phyloP scores from a whole-genome alignment of 192 early-diverging fungal genomes.

The Chytriomyces sp. region DNA sequence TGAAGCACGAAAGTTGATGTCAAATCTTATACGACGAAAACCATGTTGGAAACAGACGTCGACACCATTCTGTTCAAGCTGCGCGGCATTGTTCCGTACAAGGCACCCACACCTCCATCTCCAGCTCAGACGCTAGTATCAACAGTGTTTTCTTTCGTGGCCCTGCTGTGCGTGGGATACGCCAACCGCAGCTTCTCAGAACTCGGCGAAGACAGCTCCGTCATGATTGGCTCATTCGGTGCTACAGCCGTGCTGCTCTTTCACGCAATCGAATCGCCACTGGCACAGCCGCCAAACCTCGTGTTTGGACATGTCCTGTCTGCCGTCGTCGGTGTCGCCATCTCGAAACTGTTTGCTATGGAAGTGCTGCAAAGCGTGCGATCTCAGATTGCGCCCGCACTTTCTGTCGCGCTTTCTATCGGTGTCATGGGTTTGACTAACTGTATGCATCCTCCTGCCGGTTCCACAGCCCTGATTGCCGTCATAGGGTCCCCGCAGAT shows the following conservation, averaged over 20 bases:
- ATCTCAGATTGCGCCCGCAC: conserved; percentile 4
- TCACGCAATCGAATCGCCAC: conserved; percentile 63
- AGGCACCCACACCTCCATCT: neutral
- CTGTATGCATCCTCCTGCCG: conserved; percentile 42
- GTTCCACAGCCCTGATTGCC: conserved; percentile 37
- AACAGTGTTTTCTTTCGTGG: neutral
- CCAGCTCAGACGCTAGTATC: neutral
- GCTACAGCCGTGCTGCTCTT: conserved; percentile 67
- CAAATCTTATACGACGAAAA: too few relatives aligned
- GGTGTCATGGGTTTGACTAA: conserved; percentile 33
- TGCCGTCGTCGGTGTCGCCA: conserved; percentile 12
- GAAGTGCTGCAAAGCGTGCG: neutral
- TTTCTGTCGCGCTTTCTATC: conserved; percentile 37
- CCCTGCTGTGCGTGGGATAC: neutral
- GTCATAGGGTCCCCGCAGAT: conserved; percentile 15
- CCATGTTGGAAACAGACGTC: too few relatives aligned
- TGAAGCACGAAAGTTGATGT: too few relatives aligned
- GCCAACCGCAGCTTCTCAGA: neutral
- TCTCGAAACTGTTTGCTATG: conserved; percentile 4
- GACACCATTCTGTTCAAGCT: too few relatives aligned
- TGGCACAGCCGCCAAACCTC: conserved; percentile 64
- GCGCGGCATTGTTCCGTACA: neutral
- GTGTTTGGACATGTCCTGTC: conserved; percentile 29
- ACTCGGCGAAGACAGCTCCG: neutral
- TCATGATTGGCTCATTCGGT: conserved; percentile 41